Evolutionary conservation across 805 yeast species (phyloP), one percentile per base, ranked within the genome.

Genomic region (Ogataea henricii): DNA sequence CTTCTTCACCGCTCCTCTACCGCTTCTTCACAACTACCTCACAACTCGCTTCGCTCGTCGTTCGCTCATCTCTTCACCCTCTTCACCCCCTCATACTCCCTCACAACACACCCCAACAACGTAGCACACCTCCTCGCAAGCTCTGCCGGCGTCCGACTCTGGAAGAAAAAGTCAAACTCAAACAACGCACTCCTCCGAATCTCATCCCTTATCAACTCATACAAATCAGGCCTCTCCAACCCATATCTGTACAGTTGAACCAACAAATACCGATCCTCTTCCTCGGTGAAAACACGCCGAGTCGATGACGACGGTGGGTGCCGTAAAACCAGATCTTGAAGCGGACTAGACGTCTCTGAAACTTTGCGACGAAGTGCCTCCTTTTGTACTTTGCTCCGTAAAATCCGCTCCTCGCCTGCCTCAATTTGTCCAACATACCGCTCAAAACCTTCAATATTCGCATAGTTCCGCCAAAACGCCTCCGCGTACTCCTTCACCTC

Each of bases 381-480:
- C 63, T 83, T 87, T 60, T 90, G 97, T 26, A 82, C 69, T 57
- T 77, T 78, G 8, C 77, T 63, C 58, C 80, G 82, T 40, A 81
- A 72, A 21, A 87, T 77, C 64, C 79, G 86, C 51, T 90, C 96
- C 63, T 94, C 98, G 13, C 98, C 99, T 3, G 79, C 76, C 60
- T 90, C 96, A 51, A 94, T 89, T 58, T 84, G 92, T 16, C 77
- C 72, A 45, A 91, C 68, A 65, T 85, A 89, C 53, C 88, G 79
- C 56, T 94, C 99, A 67, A 84, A 85, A 9, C 96, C 96, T 27
- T 92, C 98, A 52, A 94, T 85, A 56, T 84, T 87, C 42, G 79
- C 74, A 60, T 82, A 85, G 44, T 85, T 77, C 21, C 76, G 60
- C 99, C 98, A 94, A 65, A 94, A 94, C 8, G 77, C 85, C 44